A percentile compares a stretch with the other conserved stretches of the same genome.
These are phyloP conservation scores for Fusarium falciforme DNA, from an alignment of 2,329 filamentous ascomycete genomes.

Conservation along the genomic window DNA sequence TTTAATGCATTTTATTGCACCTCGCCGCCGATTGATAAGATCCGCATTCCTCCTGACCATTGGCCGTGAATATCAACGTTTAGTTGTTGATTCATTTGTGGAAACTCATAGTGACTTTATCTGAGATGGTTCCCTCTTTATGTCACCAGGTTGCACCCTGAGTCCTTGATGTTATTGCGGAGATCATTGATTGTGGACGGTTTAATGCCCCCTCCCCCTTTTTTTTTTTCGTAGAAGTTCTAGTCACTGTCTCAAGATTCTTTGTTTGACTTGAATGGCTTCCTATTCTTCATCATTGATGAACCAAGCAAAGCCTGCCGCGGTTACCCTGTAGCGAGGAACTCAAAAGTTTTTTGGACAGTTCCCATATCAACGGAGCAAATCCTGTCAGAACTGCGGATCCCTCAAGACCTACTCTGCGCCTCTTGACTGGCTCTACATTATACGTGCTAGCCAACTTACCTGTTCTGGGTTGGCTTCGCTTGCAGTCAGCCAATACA, in stretches of 20 bases:
- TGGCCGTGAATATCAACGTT: too few relatives aligned
- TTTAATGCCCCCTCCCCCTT: too few relatives aligned
- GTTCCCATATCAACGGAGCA: too few relatives aligned
- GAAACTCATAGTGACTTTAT: too few relatives aligned
- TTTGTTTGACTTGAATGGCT: neutral
- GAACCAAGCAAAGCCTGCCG: neutral
- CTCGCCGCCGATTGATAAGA: neutral
- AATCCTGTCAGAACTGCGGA: neutral
- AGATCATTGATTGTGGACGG: too few relatives aligned
- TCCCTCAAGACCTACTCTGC: neutral
- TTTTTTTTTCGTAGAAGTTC: too few relatives aligned
- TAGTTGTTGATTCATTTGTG: too few relatives aligned
- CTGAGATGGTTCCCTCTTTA: too few relatives aligned
- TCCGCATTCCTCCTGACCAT: too few relatives aligned
- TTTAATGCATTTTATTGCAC: neutral
- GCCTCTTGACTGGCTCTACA: neutral
- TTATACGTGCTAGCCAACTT: accelerated
- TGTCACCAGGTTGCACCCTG: too few relatives aligned
- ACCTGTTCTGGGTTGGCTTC: neutral
- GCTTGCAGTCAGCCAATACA: neutral
- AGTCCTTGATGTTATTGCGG: too few relatives aligned
- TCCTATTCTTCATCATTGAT: neutral
- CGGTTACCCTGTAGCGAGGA: neutral
- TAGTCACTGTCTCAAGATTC: neutral
- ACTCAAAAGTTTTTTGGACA: neutral